phyloP scores from a whole-genome alignment of 257 asterid species.

The Gentiana straminea region DNA sequence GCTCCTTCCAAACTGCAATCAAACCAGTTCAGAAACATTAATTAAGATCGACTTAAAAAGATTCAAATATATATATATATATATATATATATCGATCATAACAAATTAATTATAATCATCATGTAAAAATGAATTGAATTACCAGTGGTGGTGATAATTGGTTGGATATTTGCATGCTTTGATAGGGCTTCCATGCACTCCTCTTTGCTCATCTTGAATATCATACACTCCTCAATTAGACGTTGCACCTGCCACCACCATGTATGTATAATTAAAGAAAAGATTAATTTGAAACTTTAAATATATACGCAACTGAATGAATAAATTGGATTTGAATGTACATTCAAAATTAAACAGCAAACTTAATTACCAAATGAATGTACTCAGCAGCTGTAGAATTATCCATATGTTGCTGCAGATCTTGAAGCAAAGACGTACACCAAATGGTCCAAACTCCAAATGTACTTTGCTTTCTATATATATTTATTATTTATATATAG shows the following conservation, averaged over 20 bases:
- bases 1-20: conserved; percentile 81
- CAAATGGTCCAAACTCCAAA: too few species aligned
- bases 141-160: conserved; percentile 44
- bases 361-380: conserved; percentile 49
- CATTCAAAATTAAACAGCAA: background rate
- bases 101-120: too few species aligned
- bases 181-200: conserved; percentile 51
- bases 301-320: too few species aligned
- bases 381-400: conserved; percentile 62
- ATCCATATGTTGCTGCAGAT: conserved; percentile 24
- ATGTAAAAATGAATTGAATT: background rate
- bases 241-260: conserved; percentile 28
- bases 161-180: conserved; percentile 41
- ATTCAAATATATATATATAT: too few species aligned
- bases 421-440: too few species aligned
- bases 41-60: too few species aligned
- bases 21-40: too few species aligned
- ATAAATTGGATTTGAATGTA: too few species aligned
- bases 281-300: background rate
- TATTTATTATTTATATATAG: too few species aligned
- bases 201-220: conserved; percentile 36
- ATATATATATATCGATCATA: too few species aligned
- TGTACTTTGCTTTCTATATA: too few species aligned
- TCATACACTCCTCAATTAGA: conserved; percentile 36
- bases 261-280: background rate